Percentiles rank a stretch among this genome's conserved stretches.
phyloP scores from a whole-genome alignment of 2,329 filamentous ascomycete species.

The Neonectria magnoliae region DNA sequence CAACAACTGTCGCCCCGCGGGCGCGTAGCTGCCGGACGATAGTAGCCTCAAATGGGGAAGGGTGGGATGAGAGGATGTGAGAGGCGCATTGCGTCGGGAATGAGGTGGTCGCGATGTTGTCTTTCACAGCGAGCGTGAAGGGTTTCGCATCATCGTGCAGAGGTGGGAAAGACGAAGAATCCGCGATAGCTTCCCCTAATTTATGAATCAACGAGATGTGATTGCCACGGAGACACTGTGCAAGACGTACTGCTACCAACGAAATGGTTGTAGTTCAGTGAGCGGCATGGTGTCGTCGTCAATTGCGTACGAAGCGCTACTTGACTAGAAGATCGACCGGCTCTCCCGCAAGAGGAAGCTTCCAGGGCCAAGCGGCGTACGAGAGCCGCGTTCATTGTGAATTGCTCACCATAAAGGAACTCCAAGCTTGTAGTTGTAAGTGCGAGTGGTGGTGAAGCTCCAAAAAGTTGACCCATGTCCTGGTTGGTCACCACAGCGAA shows the following conservation, averaged over 20 bases:
- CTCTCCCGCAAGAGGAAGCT: neutral
- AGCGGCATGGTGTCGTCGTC: conserved; percentile 38
- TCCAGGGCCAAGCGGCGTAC: conserved; percentile 38
- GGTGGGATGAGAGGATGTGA: conserved; percentile 73
- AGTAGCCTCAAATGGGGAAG: conserved; percentile 83
- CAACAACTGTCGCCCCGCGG: conserved; percentile 71
- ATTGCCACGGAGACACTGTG: conserved; percentile 7
- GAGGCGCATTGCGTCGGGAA: conserved; percentile 88
- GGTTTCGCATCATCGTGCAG: conserved; percentile 36
- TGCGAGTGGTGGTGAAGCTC: conserved; percentile 20
- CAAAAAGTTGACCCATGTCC: conserved; percentile 15
- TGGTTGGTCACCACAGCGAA: conserved; percentile 15
- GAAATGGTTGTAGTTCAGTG: conserved; percentile 50
- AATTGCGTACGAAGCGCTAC: conserved; percentile 14
- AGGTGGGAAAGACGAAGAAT: conserved; percentile 22
- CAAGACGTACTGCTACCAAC: conserved; percentile 44
- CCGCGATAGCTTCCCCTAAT: conserved; percentile 24
- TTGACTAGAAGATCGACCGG: neutral
- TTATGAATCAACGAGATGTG: conserved; percentile 4
- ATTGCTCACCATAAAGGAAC: conserved; percentile 35
- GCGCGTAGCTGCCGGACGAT: conserved; percentile 75
- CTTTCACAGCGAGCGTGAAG: conserved; percentile 73
- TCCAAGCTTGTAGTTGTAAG: conserved; percentile 13
- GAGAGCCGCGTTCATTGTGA: conserved; percentile 47
- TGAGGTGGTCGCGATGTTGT: conserved; percentile 76